Evolutionary conservation across 225 moss, liverwort and hornwort genomes (phyloP), one percentile per base, ranked within the genome.

Genomic region (Marchantia paleacea): DNA sequence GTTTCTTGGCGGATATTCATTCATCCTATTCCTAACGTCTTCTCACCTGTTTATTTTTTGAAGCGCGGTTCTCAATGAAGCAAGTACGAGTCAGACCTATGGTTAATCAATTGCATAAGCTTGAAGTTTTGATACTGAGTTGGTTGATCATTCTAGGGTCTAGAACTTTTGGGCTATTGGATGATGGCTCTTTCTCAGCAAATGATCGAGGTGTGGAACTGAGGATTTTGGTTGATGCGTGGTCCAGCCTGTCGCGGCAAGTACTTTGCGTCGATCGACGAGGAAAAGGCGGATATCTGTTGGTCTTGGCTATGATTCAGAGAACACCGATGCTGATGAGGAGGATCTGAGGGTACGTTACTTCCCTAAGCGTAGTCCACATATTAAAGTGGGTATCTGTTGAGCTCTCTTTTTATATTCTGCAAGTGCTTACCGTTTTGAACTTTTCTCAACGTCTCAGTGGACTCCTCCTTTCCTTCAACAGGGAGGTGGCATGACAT

Each of bases 241-340:
- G 78, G 39, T 22, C 85, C 91, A 90, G 84, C 88, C 87, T 64
- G 83, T 87, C 82, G 88, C 88, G 78, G 75, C 84, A 63, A 88
- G 84, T 73, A 87, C 76, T 62, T 61, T 92, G 77, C 89, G 92
- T 75, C 89, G 92, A 8, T 92, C 92, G 49, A 91, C 91, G 22
- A 87, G 92, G 55, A 91, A 91, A 76, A 86, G 92, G 86, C 90
- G 92, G 30, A 88, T 92, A 75, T 85, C 91, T 30, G 89, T 91
- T 66, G 89, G 89, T 73, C 88, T 92, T 54, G 90, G 88, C 57
- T 92, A 90, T 76, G 92, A 90, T 30, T 89, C 91, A 6, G 92
- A 92, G 74, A 89, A 87, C 78, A 88, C 87, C 74, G 91, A 91
- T 51, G 88, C 81, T n/a, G 83, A 86, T 2, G 80, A 73, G 48